Percentiles rank a stretch among this genome's conserved stretches.
These are phyloP conservation scores for Cubamyces lactineus DNA, from an alignment of 768 basidiomycete genomes.

Conservation along the genomic window DNA sequence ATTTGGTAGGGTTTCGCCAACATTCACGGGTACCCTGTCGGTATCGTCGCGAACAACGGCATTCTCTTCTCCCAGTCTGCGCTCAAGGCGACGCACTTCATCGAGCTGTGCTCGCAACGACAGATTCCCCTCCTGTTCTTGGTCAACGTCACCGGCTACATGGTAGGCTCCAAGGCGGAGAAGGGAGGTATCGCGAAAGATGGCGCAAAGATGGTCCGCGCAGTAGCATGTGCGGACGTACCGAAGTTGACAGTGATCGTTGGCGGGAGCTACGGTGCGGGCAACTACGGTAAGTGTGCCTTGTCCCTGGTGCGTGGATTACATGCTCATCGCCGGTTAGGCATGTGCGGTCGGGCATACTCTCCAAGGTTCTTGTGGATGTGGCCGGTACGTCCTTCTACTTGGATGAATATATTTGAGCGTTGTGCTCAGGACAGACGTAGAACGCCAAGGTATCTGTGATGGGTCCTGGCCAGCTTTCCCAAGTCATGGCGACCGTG, in stretches of 20 bases:
- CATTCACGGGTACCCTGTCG: constrained; percentile 87
- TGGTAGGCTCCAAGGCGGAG: constrained; percentile 97
- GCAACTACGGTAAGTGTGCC: constrained; percentile 77
- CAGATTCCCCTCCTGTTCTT: constrained; percentile 89
- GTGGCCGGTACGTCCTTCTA: constrained; percentile 78
- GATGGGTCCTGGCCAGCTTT: constrained; percentile 93
- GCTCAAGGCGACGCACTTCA: constrained; percentile 93
- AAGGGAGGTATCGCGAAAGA: constrained; percentile 94
- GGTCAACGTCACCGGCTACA: constrained; percentile 97
- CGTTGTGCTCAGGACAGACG: not conserved
- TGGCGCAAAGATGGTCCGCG: constrained; percentile 96
- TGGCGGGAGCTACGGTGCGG: constrained; percentile 93
- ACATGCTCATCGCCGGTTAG: constrained; percentile 42
- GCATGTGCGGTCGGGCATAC: constrained; percentile 95
- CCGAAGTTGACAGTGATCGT: constrained; percentile 93
- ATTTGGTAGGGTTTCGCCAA: constrained; percentile 75
- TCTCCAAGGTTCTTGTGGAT: constrained; percentile 96
- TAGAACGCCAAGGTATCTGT: constrained; percentile 93
- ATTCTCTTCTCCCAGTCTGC: constrained; percentile 94
- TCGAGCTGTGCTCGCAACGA: constrained; percentile 90
- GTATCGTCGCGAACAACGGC: constrained; percentile 93
- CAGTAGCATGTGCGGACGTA: constrained; percentile 91
- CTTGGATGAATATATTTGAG: no score
- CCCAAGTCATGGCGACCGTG: constrained; percentile 90
- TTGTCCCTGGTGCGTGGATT: constrained; percentile 11